Percentiles rank a stretch among this genome's conserved stretches.
phyloP scores from a whole-genome alignment of 768 basidiomycete species.

The Suillus bovinus region DNA sequence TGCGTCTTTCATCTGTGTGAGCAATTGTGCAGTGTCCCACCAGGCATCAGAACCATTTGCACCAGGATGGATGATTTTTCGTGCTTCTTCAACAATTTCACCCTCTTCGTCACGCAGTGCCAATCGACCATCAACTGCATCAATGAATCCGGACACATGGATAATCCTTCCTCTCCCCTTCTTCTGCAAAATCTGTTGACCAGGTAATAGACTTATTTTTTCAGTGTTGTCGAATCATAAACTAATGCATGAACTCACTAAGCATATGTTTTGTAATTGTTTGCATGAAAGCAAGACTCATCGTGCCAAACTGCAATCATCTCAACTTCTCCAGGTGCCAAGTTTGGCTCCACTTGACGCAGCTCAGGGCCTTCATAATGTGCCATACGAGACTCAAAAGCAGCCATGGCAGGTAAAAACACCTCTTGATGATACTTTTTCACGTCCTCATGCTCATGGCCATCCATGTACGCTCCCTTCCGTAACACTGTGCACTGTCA shows the following conservation, averaged over 20 bases:
- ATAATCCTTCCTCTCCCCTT: background rate
- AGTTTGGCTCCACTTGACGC: background rate
- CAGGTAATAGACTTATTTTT: background rate
- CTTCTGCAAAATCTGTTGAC: background rate
- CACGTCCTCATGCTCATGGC: no score
- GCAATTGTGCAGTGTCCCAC: constrained; percentile 11
- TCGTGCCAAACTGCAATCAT: background rate
- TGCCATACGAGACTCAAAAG: background rate
- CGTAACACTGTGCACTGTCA: no score
- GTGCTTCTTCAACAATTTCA: background rate
- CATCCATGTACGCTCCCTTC: no score
- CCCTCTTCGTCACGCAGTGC: background rate
- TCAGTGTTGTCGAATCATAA: background rate
- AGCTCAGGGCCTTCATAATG: background rate
- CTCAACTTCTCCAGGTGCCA: background rate
- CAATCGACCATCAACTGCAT: no score
- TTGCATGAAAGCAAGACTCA: background rate
- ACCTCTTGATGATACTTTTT: no score
- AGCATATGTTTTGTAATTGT: background rate
- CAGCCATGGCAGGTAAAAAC: no score
- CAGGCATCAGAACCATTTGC: background rate
- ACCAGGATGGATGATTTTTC: background rate
- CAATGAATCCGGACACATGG: no score
- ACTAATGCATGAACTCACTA: background rate
- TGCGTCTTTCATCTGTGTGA: constrained; percentile 8